Conservation (phyloP, 2,329 filamentous ascomycete genomes). For the Phialophora tarda region DNA sequence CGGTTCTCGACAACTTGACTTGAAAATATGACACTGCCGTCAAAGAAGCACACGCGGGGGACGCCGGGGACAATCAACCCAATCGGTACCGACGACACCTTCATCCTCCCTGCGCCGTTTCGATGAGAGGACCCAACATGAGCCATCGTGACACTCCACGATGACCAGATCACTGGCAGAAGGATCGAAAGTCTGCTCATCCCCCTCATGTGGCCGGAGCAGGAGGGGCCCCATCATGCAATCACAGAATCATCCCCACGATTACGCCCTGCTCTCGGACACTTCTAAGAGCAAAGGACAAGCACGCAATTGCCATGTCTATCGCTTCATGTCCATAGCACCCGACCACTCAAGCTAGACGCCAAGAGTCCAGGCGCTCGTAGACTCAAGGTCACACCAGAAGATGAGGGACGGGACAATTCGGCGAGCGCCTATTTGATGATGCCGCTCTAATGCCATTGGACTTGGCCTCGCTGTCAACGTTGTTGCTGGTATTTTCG, state of each 20-base stretch:
- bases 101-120: background rate
- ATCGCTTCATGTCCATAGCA: background rate
- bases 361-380: slow-evolving; percentile 11
- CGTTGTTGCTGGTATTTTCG: background rate
- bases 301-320: slow-evolving; percentile 3
- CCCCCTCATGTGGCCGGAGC: background rate
- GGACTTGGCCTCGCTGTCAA: background rate
- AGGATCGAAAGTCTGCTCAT: background rate
- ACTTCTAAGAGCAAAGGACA: background rate
- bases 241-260: background rate
- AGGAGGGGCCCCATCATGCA: background rate
- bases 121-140: slow-evolving; percentile 7
- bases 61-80: background rate
- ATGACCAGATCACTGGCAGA: slow-evolving; percentile 1
- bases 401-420: slow-evolving; percentile 1
- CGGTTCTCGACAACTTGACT: slow-evolving; percentile 1
- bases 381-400: background rate
- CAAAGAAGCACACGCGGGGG: background rate
- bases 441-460: background rate
- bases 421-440: slow-evolving; percentile 4
- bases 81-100: background rate
- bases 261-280: background rate
- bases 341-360: slow-evolving; percentile 2
- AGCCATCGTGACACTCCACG: background rate
- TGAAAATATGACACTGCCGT: slow-evolving; percentile 7